Evolutionary conservation across 2,329 filamentous ascomycete species (phyloP).

Genomic region (Neocatenulostroma microsporum): DNA sequence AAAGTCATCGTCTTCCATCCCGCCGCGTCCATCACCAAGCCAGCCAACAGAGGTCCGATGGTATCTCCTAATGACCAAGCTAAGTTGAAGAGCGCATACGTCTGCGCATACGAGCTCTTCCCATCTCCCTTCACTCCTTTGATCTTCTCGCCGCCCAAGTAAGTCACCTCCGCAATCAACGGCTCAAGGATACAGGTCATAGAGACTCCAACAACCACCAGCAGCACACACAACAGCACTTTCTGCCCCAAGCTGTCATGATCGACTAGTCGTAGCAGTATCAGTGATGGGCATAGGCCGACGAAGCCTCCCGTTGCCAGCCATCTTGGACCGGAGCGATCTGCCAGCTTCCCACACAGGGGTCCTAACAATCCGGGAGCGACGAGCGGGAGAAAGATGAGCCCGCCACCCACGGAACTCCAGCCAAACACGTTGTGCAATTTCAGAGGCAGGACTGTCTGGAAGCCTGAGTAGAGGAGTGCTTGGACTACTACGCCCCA

Average conservation of each 20-base stretch:
- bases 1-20: slow-evolving; percentile 21
- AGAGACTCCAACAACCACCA: slow-evolving; percentile 13
- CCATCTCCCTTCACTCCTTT: slow-evolving; percentile 5
- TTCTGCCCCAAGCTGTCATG: slow-evolving; percentile 11
- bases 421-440: slow-evolving; percentile 15
- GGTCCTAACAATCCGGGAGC: slow-evolving; percentile 18
- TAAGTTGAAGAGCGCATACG: slow-evolving; percentile 39
- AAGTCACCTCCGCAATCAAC: slow-evolving; percentile 16
- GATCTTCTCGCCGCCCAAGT: slow-evolving; percentile 11
- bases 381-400: slow-evolving; percentile 20
- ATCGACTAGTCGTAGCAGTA: slow-evolving; percentile 14
- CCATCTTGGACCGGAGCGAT: slow-evolving; percentile 16
- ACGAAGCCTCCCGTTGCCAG: slow-evolving; percentile 14
- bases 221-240: slow-evolving; percentile 13
- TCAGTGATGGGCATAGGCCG: slow-evolving; percentile 9
- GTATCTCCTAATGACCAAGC: slow-evolving; percentile 20
- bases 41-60: slow-evolving; percentile 20
- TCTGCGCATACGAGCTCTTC: slow-evolving; percentile 39
- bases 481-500: slow-evolving; percentile 18
- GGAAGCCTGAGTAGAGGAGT: slow-evolving; percentile 14
- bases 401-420: slow-evolving; percentile 13
- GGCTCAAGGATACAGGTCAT: slow-evolving; percentile 16
- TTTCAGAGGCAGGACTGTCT: slow-evolving; percentile 16
- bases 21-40: slow-evolving; percentile 17
- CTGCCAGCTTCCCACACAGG: slow-evolving; percentile 14